These are phyloP conservation scores for Lolium perenne DNA, from an alignment of 176 grass and related monocot species.

Conservation along the genomic window DNA sequence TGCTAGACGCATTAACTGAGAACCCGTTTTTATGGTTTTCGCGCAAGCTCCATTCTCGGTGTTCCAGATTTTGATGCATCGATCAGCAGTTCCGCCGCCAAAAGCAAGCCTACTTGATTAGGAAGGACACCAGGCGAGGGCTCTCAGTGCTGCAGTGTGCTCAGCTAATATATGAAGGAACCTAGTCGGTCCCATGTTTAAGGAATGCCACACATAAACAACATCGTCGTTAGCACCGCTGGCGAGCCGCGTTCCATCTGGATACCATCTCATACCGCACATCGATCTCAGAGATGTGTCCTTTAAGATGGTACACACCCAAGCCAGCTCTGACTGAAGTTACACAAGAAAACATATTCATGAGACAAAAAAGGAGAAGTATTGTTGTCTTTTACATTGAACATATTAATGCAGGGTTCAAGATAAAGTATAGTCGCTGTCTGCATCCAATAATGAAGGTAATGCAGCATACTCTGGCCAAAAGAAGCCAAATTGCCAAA, in stretches of 20 bases:
- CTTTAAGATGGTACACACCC: background rate
- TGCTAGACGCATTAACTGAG: background rate
- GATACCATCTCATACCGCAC: background rate
- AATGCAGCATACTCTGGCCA: background rate
- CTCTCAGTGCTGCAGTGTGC: background rate
- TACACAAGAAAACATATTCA: background rate
- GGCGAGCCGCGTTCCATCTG: background rate
- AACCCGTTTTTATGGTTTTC: background rate
- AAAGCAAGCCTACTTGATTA: background rate
- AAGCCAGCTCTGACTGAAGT: background rate
- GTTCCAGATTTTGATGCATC: slow-evolving; percentile 11
- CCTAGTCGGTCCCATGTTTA: background rate
- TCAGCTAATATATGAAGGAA: background rate
- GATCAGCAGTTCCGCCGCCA: background rate
- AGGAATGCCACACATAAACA: background rate
- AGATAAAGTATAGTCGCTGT: background rate
- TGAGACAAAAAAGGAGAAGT: background rate
- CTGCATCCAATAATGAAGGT: background rate
- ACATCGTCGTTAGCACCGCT: background rate
- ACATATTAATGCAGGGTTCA: background rate
- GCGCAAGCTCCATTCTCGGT: background rate
- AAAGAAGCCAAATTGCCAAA: background rate
- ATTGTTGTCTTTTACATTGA: background rate
- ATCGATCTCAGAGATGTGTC: background rate
- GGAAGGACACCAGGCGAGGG: slow-evolving; percentile 4